Conservation (phyloP, 108 stramenopile genomes). For the Skeletonema menzelii region DNA sequence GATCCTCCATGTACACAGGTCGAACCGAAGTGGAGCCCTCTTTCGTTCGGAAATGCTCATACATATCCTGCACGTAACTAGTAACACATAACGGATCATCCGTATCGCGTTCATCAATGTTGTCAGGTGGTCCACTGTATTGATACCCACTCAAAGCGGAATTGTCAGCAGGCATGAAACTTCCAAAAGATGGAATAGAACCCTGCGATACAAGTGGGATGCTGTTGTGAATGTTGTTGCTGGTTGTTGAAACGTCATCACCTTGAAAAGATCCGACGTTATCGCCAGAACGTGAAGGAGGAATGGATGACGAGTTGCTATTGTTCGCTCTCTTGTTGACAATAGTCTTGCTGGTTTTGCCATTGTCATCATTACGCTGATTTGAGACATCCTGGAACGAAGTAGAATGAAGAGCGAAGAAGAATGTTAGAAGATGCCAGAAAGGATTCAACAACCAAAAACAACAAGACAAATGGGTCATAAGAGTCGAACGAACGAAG, state of each 20-base stretch:
- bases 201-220: background rate
- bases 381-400: conserved; percentile 48
- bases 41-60: conserved; percentile 86
- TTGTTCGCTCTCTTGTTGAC: conserved; percentile 12
- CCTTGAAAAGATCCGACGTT: background rate
- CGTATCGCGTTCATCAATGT: conserved; percentile 94
- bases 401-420: background rate
- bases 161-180: conserved; percentile 6
- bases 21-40: conserved; percentile 81
- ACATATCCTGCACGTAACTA: conserved; percentile 96
- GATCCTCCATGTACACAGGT: conserved; percentile 86
- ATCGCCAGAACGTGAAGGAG: background rate
- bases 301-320: conserved; percentile 4
- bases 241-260: background rate
- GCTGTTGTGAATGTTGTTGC: background rate
- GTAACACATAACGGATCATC: conserved; percentile 95
- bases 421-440: background rate
- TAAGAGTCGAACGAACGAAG: background rate
- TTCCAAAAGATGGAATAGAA: background rate
- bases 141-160: conserved; percentile 53
- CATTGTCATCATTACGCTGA: conserved; percentile 5
- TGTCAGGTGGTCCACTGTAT: conserved; percentile 77
- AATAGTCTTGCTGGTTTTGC: background rate
- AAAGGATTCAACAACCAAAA: too few species aligned
- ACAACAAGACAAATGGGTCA: too few species aligned